Base-by-base conservation (phyloP, 768 basidiomycete genomes). In the Inosperma sp. region DNA sequence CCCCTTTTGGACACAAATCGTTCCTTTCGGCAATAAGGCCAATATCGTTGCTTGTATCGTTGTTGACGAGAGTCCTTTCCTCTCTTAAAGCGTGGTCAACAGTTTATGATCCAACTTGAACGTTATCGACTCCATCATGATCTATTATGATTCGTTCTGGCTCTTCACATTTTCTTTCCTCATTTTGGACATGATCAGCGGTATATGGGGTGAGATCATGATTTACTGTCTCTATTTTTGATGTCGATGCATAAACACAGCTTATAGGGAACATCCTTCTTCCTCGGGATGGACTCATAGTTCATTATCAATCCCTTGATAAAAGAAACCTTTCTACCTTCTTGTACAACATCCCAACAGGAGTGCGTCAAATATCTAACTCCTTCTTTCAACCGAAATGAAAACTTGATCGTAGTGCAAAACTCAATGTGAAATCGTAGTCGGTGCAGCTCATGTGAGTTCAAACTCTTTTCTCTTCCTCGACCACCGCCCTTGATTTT, bases 361-460 rank as follows among this genome's bases (percentile, higher is more conserved):
- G 30, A 33, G 49, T 50, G 13, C 12, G 35, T 37, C 21, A 29
- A 10, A 31, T 16, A 44, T 44, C 42, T 19, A 21, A 44, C 27
- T 26, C 7, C 17, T 44, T 19, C 6, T 13, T 13, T 19, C 16
- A 17, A 2, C 37, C 13, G 7, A 35, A 9, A 23, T 29, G n/a
- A 12, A 14, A 14, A 23, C 6, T 19, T 7, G 17, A 5, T 19
- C 3, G 5, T 36, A 57, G 56, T 57, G 56, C 42, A 17, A 25
- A 27, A 35, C 48, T 2, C 36, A 46, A 19, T 57, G 56, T 33
- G 56, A 57, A 21, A 46, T 57, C 2, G 46, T 46, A 25, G 30
- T 10, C 6, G 56, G 56, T 12, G 53, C 56, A 16, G 56, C 37
- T 2, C 46, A 36, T 25, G 56, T 55, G 19, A 25, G 56, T 52